Evolutionary conservation across 2,329 filamentous ascomycete species (phyloP).

Genomic region (Akanthomyces lecanii): DNA sequence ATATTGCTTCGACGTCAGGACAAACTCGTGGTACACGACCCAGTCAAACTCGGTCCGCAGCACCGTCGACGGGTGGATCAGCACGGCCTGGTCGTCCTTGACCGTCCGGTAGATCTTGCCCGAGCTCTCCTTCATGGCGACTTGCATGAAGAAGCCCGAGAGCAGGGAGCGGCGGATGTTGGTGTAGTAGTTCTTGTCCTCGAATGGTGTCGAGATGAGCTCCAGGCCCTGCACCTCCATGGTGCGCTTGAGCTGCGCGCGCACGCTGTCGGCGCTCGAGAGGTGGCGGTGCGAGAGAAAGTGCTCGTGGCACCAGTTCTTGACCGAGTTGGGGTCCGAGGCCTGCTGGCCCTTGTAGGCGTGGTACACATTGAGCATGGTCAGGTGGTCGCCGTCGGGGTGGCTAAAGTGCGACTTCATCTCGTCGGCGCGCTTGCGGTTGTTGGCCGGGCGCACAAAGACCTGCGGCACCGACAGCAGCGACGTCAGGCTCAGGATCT

Average conservation of each 20-base stretch:
- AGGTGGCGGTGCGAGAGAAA: constrained; percentile 87
- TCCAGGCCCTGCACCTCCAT: constrained; percentile 92
- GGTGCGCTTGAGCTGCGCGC: constrained; percentile 84
- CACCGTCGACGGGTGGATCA: constrained; percentile 91
- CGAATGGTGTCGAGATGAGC: constrained; percentile 82
- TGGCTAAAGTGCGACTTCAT: constrained; percentile 96
- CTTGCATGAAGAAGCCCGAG: constrained; percentile 98
- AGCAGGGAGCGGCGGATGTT: constrained; percentile 93
- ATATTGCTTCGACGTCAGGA: constrained; percentile 96
- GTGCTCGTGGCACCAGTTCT: constrained; percentile 95
- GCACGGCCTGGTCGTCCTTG: constrained; percentile 91
- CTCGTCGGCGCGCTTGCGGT: constrained; percentile 88
- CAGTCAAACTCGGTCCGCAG: constrained; percentile 86
- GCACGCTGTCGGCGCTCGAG: constrained; percentile 90
- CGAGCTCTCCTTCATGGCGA: constrained; percentile 84
- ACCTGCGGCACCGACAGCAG: constrained; percentile 92
- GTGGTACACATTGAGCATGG: constrained; percentile 95
- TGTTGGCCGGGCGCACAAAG: constrained; percentile 80
- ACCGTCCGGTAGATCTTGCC: constrained; percentile 93
- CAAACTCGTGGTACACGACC: constrained; percentile 98
- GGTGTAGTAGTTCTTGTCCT: constrained; percentile 95
- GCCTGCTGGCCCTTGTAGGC: constrained; percentile 76
- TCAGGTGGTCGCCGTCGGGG: constrained; percentile 89
- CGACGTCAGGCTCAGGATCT: constrained; percentile 91
- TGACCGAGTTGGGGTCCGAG: constrained; percentile 60